These are phyloP conservation scores for Termitomyces sp. DNA, from an alignment of 768 basidiomycete species.

Conservation along the genomic window DNA sequence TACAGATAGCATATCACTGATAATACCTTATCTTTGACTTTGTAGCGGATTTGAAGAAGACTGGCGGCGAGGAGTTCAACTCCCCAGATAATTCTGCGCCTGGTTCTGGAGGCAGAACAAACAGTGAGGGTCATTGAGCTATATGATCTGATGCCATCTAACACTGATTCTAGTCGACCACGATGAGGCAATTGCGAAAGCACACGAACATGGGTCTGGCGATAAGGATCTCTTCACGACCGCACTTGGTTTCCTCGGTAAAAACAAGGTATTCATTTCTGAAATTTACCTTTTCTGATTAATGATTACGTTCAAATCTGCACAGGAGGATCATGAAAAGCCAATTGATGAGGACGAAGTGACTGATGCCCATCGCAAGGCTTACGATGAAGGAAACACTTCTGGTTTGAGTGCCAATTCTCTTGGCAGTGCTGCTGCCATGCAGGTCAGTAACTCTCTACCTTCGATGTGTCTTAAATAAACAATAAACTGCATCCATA, in stretches of 20 bases:
- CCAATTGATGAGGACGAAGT: slow-evolving; percentile 67
- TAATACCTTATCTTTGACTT: slow-evolving; percentile 3
- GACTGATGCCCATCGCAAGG: slow-evolving; percentile 52
- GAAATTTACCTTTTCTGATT: background rate
- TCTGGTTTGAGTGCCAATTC: slow-evolving; percentile 50
- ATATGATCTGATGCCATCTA: background rate
- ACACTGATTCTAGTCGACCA: slow-evolving; percentile 45
- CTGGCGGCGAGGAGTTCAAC: slow-evolving; percentile 63
- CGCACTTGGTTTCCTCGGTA: slow-evolving; percentile 46
- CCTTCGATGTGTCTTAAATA: background rate
- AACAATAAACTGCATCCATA: background rate
- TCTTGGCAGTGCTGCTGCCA: slow-evolving; percentile 73
- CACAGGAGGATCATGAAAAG: slow-evolving; percentile 44
- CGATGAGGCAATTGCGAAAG: slow-evolving; percentile 52
- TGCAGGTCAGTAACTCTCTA: slow-evolving; percentile 40
- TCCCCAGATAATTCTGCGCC: slow-evolving; percentile 41
- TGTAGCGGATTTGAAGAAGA: slow-evolving; percentile 41
- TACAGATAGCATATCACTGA: slow-evolving; percentile 11
- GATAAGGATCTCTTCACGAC: slow-evolving; percentile 49
- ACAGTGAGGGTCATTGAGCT: slow-evolving; percentile 20
- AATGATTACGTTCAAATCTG: background rate
- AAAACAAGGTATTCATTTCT: slow-evolving; percentile 38
- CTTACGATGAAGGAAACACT: slow-evolving; percentile 49
- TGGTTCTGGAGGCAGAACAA: slow-evolving; percentile 17
- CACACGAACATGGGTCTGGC: slow-evolving; percentile 50